Evolutionary conservation across 305 asterid species (phyloP), one percentile per base, ranked within the genome.

Genomic region (Plantago coronopus): DNA sequence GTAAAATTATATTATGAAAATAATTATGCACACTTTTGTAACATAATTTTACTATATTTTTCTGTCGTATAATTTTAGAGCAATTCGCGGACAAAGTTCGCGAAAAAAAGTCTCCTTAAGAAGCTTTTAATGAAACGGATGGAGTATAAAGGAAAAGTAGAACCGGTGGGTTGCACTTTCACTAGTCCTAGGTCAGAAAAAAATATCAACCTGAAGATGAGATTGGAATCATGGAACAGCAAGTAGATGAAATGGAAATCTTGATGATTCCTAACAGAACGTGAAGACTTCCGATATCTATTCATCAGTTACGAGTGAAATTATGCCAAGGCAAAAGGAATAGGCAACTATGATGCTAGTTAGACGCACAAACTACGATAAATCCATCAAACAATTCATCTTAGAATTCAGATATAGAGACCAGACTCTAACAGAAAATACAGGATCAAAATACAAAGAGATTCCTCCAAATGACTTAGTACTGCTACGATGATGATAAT

Each of bases 241-340:
- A 11, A 46, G 43, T 47, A 29, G 43, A 22, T 20, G 22, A 20
- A 17, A 20, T 18, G 17, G 29, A 14, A 44, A 49, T 51, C 48
- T 20, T 45, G 56, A 44, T 40, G 37, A 58, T 21, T 70, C 42
- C 29, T 31, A 25, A 72, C 29, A 18, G 54, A 53, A 60, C 18
- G 19, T 4, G 27, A 64, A 64, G 43, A 34, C 48, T 31, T 48
- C 31, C 40, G 22, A 18, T 55, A 47, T 7, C 48, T 44, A 46
- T 17, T 55, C 29, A 29, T 34, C 56, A 44, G 40, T 29, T 17
- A 56, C 48, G 37, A 47, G 22, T 20, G 44, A 25, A 21, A 38
- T 42, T 49, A 63, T 40, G 45, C 59, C 20, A 14, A 54, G 40
- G 51, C 23, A 43, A 70, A 57, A 60, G 57, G 66, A 51, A 61